A percentile compares a stretch with the other conserved stretches of the same genome.
Conservation (phyloP, 805 yeast species). For the Candida montana region DNA sequence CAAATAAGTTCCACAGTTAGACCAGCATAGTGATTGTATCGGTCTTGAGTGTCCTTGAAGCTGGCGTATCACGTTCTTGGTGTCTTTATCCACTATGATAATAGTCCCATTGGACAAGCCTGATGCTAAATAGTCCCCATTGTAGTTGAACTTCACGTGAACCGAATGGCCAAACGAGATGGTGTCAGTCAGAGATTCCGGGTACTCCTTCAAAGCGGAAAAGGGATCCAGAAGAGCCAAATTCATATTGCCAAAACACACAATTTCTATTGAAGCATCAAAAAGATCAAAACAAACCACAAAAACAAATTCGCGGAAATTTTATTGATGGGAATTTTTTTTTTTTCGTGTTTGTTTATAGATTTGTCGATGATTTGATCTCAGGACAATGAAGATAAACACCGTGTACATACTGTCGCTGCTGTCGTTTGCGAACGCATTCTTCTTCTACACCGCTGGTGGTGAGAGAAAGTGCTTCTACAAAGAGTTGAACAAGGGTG, state of each 20-base stretch:
- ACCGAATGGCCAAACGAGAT: slow-evolving; percentile 63
- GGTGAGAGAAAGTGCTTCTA: slow-evolving; percentile 51
- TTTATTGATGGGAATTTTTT: not conserved
- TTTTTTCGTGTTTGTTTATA: not conserved
- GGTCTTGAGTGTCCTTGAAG: slow-evolving; percentile 66
- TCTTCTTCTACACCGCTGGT: slow-evolving; percentile 48
- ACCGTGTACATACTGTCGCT: slow-evolving; percentile 3
- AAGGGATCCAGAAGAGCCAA: slow-evolving; percentile 83
- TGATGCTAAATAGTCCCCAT: slow-evolving; percentile 83
- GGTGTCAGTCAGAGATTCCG: slow-evolving; percentile 74
- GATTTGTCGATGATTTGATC: not conserved
- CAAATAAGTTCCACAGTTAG: slow-evolving; percentile 61
- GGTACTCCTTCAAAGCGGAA: slow-evolving; percentile 85
- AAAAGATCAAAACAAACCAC: not conserved
- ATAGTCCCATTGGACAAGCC: slow-evolving; percentile 74
- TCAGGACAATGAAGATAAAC: not conserved
- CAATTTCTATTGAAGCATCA: slow-evolving; percentile 40
- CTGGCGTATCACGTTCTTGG: slow-evolving; percentile 50
- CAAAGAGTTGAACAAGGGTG: slow-evolving; percentile 46
- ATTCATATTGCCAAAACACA: no score
- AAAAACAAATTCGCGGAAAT: not conserved
- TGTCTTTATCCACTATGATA: slow-evolving; percentile 68
- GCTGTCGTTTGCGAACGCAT: slow-evolving; percentile 29
- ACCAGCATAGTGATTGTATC: slow-evolving; percentile 74
- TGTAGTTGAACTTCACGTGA: slow-evolving; percentile 58